A percentile compares a stretch with the other conserved stretches of the same genome.
phyloP scores from a whole-genome alignment of 352 stramenopile genomes.

The Pythium inflatum region DNA sequence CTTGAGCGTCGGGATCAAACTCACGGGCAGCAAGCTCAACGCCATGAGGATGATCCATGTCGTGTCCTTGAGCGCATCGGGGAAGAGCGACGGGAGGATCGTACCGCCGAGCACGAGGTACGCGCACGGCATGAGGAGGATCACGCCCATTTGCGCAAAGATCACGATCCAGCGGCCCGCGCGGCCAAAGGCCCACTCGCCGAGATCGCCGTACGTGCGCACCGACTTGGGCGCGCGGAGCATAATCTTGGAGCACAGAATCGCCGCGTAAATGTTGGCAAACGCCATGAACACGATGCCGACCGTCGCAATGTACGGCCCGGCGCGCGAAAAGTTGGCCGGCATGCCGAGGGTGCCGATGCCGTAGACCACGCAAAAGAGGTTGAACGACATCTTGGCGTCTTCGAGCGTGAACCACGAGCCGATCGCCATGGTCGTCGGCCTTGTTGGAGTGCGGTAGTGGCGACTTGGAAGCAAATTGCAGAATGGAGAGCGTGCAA shows the following conservation, averaged over 20 bases:
- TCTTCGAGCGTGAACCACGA: constrained; percentile 62
- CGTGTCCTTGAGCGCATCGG: constrained; percentile 44
- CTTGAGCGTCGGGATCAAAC: constrained; percentile 63
- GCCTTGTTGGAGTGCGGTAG: not conserved
- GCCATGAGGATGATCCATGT: constrained; percentile 76
- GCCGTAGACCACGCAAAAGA: constrained; percentile 71
- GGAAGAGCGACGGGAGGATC: constrained; percentile 56
- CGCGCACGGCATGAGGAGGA: constrained; percentile 55
- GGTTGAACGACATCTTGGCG: constrained; percentile 58
- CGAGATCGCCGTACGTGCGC: constrained; percentile 65
- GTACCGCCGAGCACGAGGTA: constrained; percentile 65
- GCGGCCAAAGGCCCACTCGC: constrained; percentile 56
- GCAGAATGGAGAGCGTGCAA: constrained; percentile 5
- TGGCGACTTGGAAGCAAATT: constrained; percentile 20
- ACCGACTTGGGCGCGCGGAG: constrained; percentile 54
- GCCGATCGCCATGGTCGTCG: constrained; percentile 15
- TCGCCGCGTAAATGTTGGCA: constrained; percentile 68
- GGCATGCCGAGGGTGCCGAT: constrained; percentile 76
- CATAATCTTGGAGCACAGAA: constrained; percentile 62
- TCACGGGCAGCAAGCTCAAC: constrained; percentile 51
- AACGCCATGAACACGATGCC: constrained; percentile 69
- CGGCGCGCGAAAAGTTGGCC: constrained; percentile 68
- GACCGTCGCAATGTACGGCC: constrained; percentile 47
- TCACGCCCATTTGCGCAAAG: constrained; percentile 60
- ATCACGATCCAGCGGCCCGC: constrained; percentile 56